A percentile compares a stretch with the other conserved stretches of the same genome.
Evolutionary conservation across 1,284 basidiomycete genomes (phyloP).

Genomic region (Ustilago lituana): DNA sequence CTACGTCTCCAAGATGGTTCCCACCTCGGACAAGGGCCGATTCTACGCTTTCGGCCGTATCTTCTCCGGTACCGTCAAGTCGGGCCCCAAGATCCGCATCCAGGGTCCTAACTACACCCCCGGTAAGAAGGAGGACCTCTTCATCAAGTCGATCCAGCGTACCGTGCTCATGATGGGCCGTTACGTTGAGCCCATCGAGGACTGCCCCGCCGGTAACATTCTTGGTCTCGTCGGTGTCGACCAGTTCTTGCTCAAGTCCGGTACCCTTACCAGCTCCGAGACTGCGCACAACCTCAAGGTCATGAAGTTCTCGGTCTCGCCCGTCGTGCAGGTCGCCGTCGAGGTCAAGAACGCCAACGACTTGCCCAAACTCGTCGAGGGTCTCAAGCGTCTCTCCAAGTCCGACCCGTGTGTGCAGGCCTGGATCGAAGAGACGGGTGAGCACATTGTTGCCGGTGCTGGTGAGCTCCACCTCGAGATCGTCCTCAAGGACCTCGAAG

Average conservation of each 20-base stretch:
- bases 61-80: slow-evolving; percentile 96
- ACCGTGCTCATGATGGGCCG: slow-evolving; percentile 99
- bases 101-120: slow-evolving; percentile 99
- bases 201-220: slow-evolving; percentile 99
- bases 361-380: slow-evolving; percentile 99
- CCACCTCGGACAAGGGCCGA: slow-evolving; percentile 99
- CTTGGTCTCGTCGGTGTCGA: slow-evolving; percentile 99
- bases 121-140: slow-evolving; percentile 98
- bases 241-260: slow-evolving; percentile 98
- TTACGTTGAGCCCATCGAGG: slow-evolving; percentile 97
- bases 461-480: slow-evolving; percentile 99
- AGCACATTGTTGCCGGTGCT: slow-evolving; percentile 99
- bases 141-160: slow-evolving; percentile 97
- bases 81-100: slow-evolving; percentile 98
- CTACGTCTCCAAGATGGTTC: slow-evolving; percentile 99
- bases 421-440: slow-evolving; percentile 90
- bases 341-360: slow-evolving; percentile 99
- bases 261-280: slow-evolving; percentile 96
- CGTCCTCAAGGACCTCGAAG: slow-evolving; percentile 99
- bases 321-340: slow-evolving; percentile 98
- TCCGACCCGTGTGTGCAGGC: slow-evolving; percentile 99
- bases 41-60: slow-evolving; percentile 99
- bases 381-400: slow-evolving; percentile 99
- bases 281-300: slow-evolving; percentile 99
- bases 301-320: slow-evolving; percentile 92